Evolutionary conservation across 2,329 filamentous ascomycete species (phyloP), one percentile per base, ranked within the genome.

Genomic region (Dactylellina parvicollis): DNA sequence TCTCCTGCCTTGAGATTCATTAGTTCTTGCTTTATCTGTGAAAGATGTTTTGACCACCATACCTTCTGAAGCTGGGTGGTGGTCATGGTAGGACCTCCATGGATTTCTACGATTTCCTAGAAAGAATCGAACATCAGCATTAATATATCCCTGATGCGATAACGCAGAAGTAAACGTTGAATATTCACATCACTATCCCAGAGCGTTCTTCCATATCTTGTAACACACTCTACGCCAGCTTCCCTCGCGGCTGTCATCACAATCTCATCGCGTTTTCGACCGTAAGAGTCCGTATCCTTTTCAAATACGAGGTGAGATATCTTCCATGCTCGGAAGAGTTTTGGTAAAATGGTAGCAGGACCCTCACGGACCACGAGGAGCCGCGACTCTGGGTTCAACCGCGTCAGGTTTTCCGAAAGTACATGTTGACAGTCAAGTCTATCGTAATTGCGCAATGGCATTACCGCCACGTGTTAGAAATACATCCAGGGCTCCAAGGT

Each of bases 291-390:
- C 0, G 89, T 91, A 77, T 92, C 90, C 77, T 89, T 90, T 79
- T 93, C 90, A 76, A 92, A 92, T 0, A 92, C 90, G 3, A 92
- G 80, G 80, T 92, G 90, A 0, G 89, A 90, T 24, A 91, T 87
- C 1, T 85, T 85, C 90, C 90, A 93, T 16, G 86, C 85, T 76
- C 87, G 86, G 83, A 92, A 90, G 0, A 92, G 81, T 79, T 91
- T 91, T 1, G 88, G 87, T 2, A 92, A 83, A 0, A 92, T 80
- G 0, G 87, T 91, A 78, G 90, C 88, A 0, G 90, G 90, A 0
- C 85, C 88, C 80, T 92, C 90, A 26, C 90, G 85, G 14, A 93
- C 82, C 22, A 93, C 84, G 74, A 91, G 88, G 0, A 93, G 84
- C 78, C 89, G 90, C 16, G 88, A 90, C 67, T 88, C 88, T 16